A percentile compares a stretch with the other conserved stretches of the same genome.
Conservation (phyloP, 2,329 filamentous ascomycete species). For the Colletotrichum aenigma region DNA sequence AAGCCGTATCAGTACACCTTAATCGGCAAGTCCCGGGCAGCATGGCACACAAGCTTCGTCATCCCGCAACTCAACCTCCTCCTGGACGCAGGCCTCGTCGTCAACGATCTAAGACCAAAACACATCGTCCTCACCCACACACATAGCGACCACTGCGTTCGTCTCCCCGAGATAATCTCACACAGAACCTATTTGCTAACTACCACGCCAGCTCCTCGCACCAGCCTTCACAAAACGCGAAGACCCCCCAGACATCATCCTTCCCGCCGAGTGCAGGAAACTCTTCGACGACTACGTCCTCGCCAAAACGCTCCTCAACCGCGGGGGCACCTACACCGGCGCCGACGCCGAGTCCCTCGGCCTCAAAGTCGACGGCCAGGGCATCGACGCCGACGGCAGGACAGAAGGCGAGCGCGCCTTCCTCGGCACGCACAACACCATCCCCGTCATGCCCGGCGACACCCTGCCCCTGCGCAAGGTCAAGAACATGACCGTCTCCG, state of each 20-base stretch:
- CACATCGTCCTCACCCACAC: slow-evolving; percentile 56
- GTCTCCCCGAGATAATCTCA: accelerated
- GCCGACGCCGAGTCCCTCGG: slow-evolving; percentile 27
- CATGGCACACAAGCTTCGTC: slow-evolving; percentile 57
- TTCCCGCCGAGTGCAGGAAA: slow-evolving; percentile 42
- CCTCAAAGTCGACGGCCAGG: slow-evolving; percentile 17
- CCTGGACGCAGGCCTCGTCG: slow-evolving; percentile 50
- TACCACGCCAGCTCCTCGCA: slow-evolving; percentile 31
- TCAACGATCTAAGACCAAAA: slow-evolving; percentile 50
- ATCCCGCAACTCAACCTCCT: slow-evolving; percentile 54
- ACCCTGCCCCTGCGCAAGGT: slow-evolving; percentile 37
- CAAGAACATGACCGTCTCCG: slow-evolving; percentile 42
- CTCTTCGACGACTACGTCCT: slow-evolving; percentile 44
- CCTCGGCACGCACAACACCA: slow-evolving; percentile 43
- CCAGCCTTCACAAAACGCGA: slow-evolving; percentile 48
- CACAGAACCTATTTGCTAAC: no score
- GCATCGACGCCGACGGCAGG: slow-evolving; percentile 21
- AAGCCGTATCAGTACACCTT: slow-evolving; percentile 46
- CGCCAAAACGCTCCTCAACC: slow-evolving; percentile 45
- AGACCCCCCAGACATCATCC: slow-evolving; percentile 50
- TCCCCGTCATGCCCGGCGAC: slow-evolving; percentile 39
- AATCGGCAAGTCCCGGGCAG: slow-evolving; percentile 51
- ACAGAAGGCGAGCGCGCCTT: slow-evolving; percentile 24
- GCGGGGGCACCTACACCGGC: slow-evolving; percentile 38
- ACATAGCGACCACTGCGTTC: slow-evolving; percentile 47